Conservation (phyloP, 139 green algal genomes). For the Spirogloea muscicola region DNA sequence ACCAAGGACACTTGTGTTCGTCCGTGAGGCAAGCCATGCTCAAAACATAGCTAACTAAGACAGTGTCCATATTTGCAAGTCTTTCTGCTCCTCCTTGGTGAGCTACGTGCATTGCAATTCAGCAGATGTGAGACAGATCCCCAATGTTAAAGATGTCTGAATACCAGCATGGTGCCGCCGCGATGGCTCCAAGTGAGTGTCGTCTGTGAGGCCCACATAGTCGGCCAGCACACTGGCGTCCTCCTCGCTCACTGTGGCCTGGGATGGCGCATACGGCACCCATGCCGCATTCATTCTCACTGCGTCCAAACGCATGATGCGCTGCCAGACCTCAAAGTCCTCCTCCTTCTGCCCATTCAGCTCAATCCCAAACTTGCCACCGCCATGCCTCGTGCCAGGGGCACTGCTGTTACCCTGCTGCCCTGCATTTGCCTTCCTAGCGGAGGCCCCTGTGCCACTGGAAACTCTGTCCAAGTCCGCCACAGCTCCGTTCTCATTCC, state of each 20-base stretch:
- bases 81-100: too few species aligned
- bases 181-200: constrained; percentile 27
- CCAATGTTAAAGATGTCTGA: too few species aligned
- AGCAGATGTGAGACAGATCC: too few species aligned
- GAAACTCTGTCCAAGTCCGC: background rate
- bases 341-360: background rate
- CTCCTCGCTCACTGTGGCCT: background rate
- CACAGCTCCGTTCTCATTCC: background rate
- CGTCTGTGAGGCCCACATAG: constrained; percentile 14
- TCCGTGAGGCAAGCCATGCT: too few species aligned
- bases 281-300: constrained; percentile 45
- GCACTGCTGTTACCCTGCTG: background rate
- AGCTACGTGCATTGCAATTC: too few species aligned
- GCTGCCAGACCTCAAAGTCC: constrained; percentile 36
- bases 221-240: constrained; percentile 18
- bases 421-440: background rate
- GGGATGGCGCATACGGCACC: constrained; percentile 37
- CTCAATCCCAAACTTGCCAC: background rate
- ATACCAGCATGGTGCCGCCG: constrained; percentile 25
- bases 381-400: background rate
- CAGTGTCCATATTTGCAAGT: too few species aligned
- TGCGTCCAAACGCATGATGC: constrained; percentile 46
- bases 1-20: too few species aligned
- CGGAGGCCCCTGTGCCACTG: background rate
- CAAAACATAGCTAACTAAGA: too few species aligned